Conservation (phyloP, 495 filamentous ascomycete genomes). For the Neurospora sp. region DNA sequence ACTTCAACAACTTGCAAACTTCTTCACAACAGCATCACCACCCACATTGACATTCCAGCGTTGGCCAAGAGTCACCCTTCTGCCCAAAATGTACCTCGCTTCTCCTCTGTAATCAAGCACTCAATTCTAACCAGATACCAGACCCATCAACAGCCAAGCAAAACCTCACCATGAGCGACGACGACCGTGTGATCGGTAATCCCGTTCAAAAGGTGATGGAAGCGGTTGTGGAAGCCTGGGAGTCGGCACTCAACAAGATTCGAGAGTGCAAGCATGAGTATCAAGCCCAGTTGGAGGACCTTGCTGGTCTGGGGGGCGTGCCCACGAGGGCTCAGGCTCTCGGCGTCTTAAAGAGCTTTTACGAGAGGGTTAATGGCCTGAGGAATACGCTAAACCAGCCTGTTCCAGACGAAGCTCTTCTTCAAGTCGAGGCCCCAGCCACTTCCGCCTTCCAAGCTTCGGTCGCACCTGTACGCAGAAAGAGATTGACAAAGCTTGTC, state of each 20-base stretch:
- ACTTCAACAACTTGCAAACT: not conserved
- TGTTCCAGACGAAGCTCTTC: not conserved
- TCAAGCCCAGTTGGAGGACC: not conserved
- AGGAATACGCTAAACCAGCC: not conserved
- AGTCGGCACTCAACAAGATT: not conserved
- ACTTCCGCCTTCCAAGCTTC: not conserved
- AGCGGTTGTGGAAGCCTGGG: not conserved
- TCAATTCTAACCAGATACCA: not conserved
- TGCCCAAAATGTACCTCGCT: not conserved
- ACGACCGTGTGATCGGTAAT: not conserved
- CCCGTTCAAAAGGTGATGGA: not conserved
- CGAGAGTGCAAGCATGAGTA: not conserved
- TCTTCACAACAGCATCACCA: not conserved
- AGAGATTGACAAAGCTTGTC: not conserved
- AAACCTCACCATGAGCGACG: not conserved
- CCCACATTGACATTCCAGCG: not conserved
- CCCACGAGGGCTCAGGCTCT: not conserved
- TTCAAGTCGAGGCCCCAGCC: not conserved
- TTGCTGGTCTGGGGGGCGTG: not conserved
- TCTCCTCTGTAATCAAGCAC: not conserved
- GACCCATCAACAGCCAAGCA: not conserved
- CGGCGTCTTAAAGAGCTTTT: not conserved
- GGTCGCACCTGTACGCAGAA: not conserved
- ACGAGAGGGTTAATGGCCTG: not conserved
- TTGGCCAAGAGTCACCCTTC: not conserved